Evolutionary conservation across 306 rosid genomes (phyloP).

Genomic region (Begonia loranthoides): DNA sequence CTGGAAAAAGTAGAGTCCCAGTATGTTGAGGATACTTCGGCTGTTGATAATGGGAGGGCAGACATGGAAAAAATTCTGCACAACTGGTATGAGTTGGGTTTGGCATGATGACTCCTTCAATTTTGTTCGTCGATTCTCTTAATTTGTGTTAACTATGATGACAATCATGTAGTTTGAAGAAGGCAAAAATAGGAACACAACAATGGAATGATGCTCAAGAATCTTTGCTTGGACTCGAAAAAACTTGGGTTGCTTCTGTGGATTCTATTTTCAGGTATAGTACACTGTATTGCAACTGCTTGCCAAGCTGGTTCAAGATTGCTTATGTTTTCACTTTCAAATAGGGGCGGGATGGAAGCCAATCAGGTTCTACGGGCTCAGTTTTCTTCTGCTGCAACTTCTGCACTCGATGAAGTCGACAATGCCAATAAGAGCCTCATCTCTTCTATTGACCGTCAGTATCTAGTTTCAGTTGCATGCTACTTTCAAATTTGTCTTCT

Average conservation of each 20-base stretch:
- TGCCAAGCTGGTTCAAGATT: too few species aligned
- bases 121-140: too few species aligned
- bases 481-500: not conserved
- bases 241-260: slow-evolving; percentile 67
- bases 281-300: too few species aligned
- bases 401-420: slow-evolving; percentile 78
- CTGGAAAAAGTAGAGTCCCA: slow-evolving; percentile 74
- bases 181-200: slow-evolving; percentile 75
- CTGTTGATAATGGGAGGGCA: slow-evolving; percentile 76
- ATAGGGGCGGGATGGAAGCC: slow-evolving; percentile 81
- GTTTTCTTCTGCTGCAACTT: slow-evolving; percentile 59
- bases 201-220: slow-evolving; percentile 96
- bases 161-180: slow-evolving; percentile 47
- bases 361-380: slow-evolving; percentile 58
- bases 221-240: slow-evolving; percentile 70
- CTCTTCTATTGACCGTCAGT: slow-evolving; percentile 73
- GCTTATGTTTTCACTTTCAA: too few species aligned
- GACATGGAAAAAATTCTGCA: slow-evolving; percentile 80
- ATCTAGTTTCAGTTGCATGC: slow-evolving; percentile 12
- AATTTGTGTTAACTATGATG: too few species aligned
- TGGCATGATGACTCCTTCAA: too few species aligned
- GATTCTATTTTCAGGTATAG: slow-evolving; percentile 64
- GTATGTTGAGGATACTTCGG: slow-evolving; percentile 65
- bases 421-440: slow-evolving; percentile 67
- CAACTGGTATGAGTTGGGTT: slow-evolving; percentile 40